A percentile compares a stretch with the other conserved stretches of the same genome.
Conservation (phyloP, 2,329 filamentous ascomycete genomes). For the Fusarium algeriense region DNA sequence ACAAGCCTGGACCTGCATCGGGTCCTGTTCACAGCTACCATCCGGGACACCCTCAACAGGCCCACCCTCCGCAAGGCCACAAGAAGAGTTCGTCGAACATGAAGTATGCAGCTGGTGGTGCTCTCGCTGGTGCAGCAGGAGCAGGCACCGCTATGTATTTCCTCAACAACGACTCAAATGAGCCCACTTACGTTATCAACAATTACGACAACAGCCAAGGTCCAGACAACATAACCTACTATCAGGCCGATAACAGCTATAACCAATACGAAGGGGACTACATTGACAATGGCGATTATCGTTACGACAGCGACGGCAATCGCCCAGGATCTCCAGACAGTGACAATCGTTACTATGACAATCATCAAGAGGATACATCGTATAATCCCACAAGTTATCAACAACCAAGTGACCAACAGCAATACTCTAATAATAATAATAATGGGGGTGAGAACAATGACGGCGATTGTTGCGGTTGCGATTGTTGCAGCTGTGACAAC, state of each 20-base stretch:
- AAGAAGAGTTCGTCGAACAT: conserved; percentile 5
- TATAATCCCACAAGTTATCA: background rate
- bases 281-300: background rate
- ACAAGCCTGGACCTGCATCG: background rate
- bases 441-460: background rate
- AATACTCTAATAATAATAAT: background rate
- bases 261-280: conserved; percentile 2
- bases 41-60: background rate
- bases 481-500: background rate
- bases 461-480: background rate
- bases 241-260: background rate
- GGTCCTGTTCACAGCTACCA: background rate
- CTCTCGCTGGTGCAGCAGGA: background rate
- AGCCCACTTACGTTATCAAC: conserved; percentile 14
- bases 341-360: background rate
- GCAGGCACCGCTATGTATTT: conserved; percentile 7
- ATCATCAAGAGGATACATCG: background rate
- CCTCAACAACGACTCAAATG: conserved; percentile 14
- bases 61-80: background rate
- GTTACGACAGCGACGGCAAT: background rate
- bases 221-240: background rate
- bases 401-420: background rate
- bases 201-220: conserved; percentile 11
- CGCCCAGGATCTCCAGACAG: background rate
- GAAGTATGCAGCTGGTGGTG: conserved; percentile 10